Base-by-base conservation (phyloP, 2,329 filamentous ascomycete genomes). In the Pseudogymnoascus sp. region DNA sequence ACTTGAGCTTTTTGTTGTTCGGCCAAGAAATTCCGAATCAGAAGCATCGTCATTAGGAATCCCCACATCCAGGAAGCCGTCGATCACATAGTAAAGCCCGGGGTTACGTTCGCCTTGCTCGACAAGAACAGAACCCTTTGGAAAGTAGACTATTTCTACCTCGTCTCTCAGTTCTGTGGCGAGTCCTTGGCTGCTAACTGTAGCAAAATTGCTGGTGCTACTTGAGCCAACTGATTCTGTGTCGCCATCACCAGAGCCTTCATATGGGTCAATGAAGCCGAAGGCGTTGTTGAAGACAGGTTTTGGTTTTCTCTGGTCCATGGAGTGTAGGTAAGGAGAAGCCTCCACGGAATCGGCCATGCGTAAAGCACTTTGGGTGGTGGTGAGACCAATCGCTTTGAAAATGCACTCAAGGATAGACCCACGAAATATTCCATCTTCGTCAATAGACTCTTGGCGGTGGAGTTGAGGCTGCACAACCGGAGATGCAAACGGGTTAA, bases 31-130 rank as follows among this genome's bases (percentile, higher is more conserved):
- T 26, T 68, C 67, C 3, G 69, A 65, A n/a, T 73, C 68, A 7
- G 66, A 65, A 16, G 68, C 71, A 2, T 71, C 70, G 35, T 87
- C 85, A 0, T 85, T 79, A 1, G 90, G 87, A n/a, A 96, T 88
- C 65, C 91, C 92, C 47, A 97, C 93, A 71, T 99, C 95, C 37
- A 99, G 78, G 70, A 99, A 99, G 0, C 95, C 95, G 73, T 99
- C 95, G 60, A 99, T 89, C 2, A 99, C 93, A 75, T 99, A 99
- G 77, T 99, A 99, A 0, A 99, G 75, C 0, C 95, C 95, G 0
- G 95, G 95, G 69, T 96, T 96, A n/a, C 95, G 85, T 74, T 99
- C 95, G 8, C 95, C 93, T 76, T 97, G 93, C 72, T 99, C 95
- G 0, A 99, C 93, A 14, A 99, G 81, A 0, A 99, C 89, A 1